Percentiles rank a stretch among this genome's conserved stretches.
Evolutionary conservation across 192 early-diverging fungal genomes (phyloP).

Genomic region (Thamnidium elegans): DNA sequence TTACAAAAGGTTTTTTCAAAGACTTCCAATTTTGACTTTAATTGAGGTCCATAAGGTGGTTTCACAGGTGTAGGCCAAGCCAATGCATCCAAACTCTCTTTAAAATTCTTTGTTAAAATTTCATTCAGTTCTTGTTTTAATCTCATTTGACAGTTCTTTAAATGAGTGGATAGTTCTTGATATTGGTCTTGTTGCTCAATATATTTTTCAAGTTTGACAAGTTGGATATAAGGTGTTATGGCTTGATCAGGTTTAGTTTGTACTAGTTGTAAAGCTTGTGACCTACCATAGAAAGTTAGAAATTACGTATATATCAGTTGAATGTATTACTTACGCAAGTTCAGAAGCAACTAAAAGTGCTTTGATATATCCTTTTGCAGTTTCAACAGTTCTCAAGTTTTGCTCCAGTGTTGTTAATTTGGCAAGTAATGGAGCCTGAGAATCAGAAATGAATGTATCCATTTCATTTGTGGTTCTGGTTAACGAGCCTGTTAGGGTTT

Average conservation of each 20-base stretch:
- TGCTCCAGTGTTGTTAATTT: conserved; percentile 7
- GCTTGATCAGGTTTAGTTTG: conserved; percentile 37
- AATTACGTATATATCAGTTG: neutral
- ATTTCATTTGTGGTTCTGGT: neutral
- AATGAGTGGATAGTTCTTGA: conserved; percentile 33
- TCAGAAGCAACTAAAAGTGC: conserved; percentile 40
- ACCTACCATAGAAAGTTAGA: conserved; percentile 12
- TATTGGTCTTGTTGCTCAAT: conserved; percentile 17
- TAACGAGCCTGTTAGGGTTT: neutral
- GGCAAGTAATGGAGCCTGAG: neutral
- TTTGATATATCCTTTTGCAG: conserved; percentile 34
- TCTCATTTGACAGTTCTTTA: conserved; percentile 29
- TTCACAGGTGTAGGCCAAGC: conserved; percentile 19
- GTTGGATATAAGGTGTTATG: conserved; percentile 40
- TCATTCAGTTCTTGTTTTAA: conserved; percentile 47
- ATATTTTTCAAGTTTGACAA: conserved; percentile 36
- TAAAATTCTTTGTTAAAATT: conserved; percentile 37
- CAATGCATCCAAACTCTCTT: conserved; percentile 8
- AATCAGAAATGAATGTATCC: neutral
- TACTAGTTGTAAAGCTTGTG: conserved; percentile 35
- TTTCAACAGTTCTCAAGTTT: conserved; percentile 1
- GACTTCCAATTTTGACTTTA: conserved; percentile 12
- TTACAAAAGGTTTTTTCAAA: conserved; percentile 12
- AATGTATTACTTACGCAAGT: conserved; percentile 36
- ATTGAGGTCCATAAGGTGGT: conserved; percentile 25